Evolutionary conservation across 1,284 basidiomycete species (phyloP).

Genomic region (Chondrostereum purpureum): DNA sequence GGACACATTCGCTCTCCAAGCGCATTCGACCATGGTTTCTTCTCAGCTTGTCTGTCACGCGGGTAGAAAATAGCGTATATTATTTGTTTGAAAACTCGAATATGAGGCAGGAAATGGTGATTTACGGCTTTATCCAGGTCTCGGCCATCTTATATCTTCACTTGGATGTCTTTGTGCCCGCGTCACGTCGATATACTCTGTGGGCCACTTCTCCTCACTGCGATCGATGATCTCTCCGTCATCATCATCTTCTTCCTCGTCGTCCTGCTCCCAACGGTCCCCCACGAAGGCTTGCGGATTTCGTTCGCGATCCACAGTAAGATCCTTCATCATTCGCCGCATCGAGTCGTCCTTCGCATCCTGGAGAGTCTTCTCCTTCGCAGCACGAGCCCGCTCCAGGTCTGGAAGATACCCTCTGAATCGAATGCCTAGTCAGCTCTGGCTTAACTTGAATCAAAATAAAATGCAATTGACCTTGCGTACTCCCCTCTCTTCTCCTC

Average conservation of each 20-base stretch:
- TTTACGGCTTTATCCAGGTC: conserved; percentile 38
- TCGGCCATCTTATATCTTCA: conserved; percentile 58
- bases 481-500: conserved; percentile 86
- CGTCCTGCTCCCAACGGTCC: conserved; percentile 55
- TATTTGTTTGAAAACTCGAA: too few species aligned
- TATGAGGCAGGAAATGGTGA: too few species aligned
- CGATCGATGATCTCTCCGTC: conserved; percentile 63
- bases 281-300: conserved; percentile 47
- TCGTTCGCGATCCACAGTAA: conserved; percentile 61
- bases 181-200: conserved; percentile 65
- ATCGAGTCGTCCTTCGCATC: conserved; percentile 76
- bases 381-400: conserved; percentile 61
- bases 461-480: conserved; percentile 51
- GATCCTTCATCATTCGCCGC: conserved; percentile 80
- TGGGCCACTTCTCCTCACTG: conserved; percentile 60
- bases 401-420: conserved; percentile 88
- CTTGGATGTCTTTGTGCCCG: conserved; percentile 42
- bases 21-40: too few species aligned
- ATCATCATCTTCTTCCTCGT: conserved; percentile 54
- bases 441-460: not conserved
- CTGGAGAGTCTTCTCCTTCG: conserved; percentile 58
- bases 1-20: too few species aligned
- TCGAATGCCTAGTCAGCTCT: conserved; percentile 2
- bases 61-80: too few species aligned
- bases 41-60: too few species aligned